These are phyloP conservation scores for Gnomoniopsis smithogilvyi DNA, from an alignment of 2,329 filamentous ascomycete species.

Conservation along the genomic window DNA sequence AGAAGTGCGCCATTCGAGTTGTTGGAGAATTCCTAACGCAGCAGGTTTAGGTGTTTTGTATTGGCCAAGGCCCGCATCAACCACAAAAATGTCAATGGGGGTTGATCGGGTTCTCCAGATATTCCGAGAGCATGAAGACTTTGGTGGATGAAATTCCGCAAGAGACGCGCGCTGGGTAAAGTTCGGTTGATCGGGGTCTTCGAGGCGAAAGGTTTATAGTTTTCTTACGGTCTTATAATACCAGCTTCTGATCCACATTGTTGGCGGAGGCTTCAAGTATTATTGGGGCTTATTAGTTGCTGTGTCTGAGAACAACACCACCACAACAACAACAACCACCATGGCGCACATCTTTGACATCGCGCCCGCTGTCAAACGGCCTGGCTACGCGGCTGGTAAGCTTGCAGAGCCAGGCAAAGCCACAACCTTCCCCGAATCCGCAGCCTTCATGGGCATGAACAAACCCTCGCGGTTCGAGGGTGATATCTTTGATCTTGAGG, in stretches of 20 bases:
- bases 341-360: slow-evolving; percentile 36
- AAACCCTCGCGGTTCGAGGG: slow-evolving; percentile 34
- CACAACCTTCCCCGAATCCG: slow-evolving; percentile 31
- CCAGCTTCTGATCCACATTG: too few species aligned
- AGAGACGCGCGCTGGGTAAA: too few species aligned
- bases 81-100: background rate
- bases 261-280: too few species aligned
- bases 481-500: slow-evolving; percentile 35
- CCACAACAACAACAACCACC: slow-evolving; percentile 12
- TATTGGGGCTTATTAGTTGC: too few species aligned
- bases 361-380: slow-evolving; percentile 24
- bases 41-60: too few species aligned
- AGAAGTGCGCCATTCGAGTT: background rate
- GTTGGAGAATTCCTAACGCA: background rate
- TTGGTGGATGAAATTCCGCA: too few species aligned
- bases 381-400: slow-evolving; percentile 29
- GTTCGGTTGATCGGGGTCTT: background rate
- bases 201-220: background rate
- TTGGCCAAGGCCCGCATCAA: background rate
- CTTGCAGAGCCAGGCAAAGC: slow-evolving; percentile 24
- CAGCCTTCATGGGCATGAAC: slow-evolving; percentile 34
- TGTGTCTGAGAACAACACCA: background rate
- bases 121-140: background rate
- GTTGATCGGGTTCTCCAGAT: background rate
- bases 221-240: background rate